Evolutionary conservation across 2,329 filamentous ascomycete genomes (phyloP).

Genomic region (Setomelanomma holmii): DNA sequence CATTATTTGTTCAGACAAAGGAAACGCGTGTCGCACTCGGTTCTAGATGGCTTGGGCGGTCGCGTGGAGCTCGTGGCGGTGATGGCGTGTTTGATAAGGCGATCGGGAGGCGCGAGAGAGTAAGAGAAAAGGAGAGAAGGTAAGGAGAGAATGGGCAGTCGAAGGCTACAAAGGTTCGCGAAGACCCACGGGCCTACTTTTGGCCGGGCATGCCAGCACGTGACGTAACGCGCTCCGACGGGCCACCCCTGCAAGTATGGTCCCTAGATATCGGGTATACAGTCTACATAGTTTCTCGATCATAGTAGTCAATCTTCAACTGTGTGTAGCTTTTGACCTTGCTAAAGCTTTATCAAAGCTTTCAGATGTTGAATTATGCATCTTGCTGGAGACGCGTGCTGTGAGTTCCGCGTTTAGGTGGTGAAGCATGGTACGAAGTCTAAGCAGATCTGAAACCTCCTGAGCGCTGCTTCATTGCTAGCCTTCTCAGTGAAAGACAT

Average conservation of each 20-base stretch:
- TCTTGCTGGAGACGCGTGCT: neutral
- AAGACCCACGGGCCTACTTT: neutral
- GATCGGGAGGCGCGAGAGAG: constrained; percentile 21
- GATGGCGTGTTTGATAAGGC: constrained; percentile 16
- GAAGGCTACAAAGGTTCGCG: neutral
- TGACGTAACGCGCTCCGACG: neutral
- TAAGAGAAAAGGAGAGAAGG: constrained; percentile 19
- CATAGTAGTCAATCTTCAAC: no score
- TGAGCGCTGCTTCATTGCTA: constrained; percentile 17
- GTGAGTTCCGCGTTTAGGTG: neutral
- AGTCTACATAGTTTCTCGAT: no score
- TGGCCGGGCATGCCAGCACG: neutral
- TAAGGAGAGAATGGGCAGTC: constrained; percentile 13
- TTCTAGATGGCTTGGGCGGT: constrained; percentile 11
- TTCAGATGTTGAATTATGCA: no score
- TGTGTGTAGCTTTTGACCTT: no score
- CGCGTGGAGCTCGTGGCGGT: constrained; percentile 15
- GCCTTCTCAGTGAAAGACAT: neutral
- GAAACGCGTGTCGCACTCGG: constrained; percentile 26
- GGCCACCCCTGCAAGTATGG: neutral
- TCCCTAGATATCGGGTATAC: neutral
- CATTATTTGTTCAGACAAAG: constrained; percentile 41
- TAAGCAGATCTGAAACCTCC: constrained; percentile 29
- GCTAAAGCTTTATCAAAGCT: no score
- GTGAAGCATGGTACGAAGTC: constrained; percentile 27